phyloP scores from a whole-genome alignment of 371 early-diverging fungal genomes.

The Syncephalastrum sp. region DNA sequence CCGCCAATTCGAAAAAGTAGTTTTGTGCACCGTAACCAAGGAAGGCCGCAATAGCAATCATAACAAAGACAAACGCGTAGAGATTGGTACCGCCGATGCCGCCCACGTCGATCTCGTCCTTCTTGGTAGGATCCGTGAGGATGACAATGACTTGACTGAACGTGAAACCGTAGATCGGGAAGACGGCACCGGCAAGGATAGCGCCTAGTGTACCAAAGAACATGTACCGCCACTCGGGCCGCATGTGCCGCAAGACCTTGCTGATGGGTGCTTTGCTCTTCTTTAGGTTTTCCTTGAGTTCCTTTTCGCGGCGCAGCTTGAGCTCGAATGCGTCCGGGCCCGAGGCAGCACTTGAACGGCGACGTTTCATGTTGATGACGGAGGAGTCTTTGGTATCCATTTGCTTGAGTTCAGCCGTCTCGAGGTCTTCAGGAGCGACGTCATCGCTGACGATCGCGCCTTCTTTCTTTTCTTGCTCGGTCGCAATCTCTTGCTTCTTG shows the following conservation, averaged over 20 bases:
- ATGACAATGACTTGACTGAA: slow-evolving; percentile 39
- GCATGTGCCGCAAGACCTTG: slow-evolving; percentile 35
- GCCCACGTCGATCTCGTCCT: slow-evolving; percentile 20
- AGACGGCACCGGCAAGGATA: slow-evolving; percentile 56
- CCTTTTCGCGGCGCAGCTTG: slow-evolving; percentile 46
- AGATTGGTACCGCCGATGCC: slow-evolving; percentile 59
- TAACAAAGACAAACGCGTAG: slow-evolving; percentile 77
- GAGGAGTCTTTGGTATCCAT: slow-evolving; percentile 1
- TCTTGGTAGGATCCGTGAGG: slow-evolving; percentile 17
- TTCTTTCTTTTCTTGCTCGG: background rate
- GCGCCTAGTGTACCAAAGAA: slow-evolving; percentile 46
- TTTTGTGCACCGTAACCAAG: slow-evolving; percentile 40
- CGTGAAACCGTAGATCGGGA: slow-evolving; percentile 51
- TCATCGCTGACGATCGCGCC: background rate
- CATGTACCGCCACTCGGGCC: slow-evolving; percentile 40
- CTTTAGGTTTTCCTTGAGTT: slow-evolving; percentile 36
- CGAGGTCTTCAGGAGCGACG: slow-evolving; percentile 37
- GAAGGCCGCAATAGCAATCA: slow-evolving; percentile 57
- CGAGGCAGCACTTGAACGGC: slow-evolving; percentile 23
- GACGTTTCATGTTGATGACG: slow-evolving; percentile 14
- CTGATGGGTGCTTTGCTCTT: slow-evolving; percentile 49
- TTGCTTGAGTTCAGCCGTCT: slow-evolving; percentile 29
- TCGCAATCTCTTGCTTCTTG: slow-evolving; percentile 51
- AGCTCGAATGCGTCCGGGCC: slow-evolving; percentile 48
- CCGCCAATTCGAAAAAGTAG: slow-evolving; percentile 46